Base-by-base conservation (phyloP, 257 asterid genomes). In the Przewalskia tangutica region DNA sequence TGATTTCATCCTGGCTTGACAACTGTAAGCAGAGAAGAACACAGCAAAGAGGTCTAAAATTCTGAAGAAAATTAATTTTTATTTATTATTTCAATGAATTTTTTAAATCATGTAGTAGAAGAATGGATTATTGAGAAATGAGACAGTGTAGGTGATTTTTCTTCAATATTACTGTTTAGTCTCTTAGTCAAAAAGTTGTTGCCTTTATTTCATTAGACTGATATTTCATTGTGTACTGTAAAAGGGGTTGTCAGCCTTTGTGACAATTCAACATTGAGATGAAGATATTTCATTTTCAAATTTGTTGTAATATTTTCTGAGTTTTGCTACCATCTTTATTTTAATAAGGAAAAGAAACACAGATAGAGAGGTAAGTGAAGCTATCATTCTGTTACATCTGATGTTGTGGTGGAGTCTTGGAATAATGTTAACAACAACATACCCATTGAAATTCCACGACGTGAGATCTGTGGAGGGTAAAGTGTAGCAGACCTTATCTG, bases 31-130 rank as follows among this genome's bases (percentile, higher is more conserved):
- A 59, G 55, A 77, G 65, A 18, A 77, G 79, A n/a, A 66, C 77
- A 71, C 77, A 18, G 70, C 18, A 83, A 88, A 84, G 84, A 50
- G 79, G 82, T 83, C 73, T 84, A 14, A 14, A 81, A 60, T 83
- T 77, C n/a, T 81, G 87, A 84, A 83, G 88, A 79, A 71, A 68
- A 76, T 83, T 18, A 77, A 86, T 82, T 85, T 84, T 87, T 77
- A 13, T 34, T 27, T 54, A 32, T 53, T 59, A 36, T 42, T 56
- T 80, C 81, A 80, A 85, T 87, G 81, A 68, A 82, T 88, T 86
- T 87, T 88, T 88, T 86, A 82, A 80, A 87, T 79, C 86, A 85
- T 87, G 63, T 81, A 81, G 85, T 73, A 85, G 82, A 84, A 87
- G 88, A 83, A 86, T 62, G 89, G 89, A 90, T 84, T 83, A 82